phyloP scores from a whole-genome alignment of 2,329 filamentous ascomycete species.

The Emergomyces orientalis region DNA sequence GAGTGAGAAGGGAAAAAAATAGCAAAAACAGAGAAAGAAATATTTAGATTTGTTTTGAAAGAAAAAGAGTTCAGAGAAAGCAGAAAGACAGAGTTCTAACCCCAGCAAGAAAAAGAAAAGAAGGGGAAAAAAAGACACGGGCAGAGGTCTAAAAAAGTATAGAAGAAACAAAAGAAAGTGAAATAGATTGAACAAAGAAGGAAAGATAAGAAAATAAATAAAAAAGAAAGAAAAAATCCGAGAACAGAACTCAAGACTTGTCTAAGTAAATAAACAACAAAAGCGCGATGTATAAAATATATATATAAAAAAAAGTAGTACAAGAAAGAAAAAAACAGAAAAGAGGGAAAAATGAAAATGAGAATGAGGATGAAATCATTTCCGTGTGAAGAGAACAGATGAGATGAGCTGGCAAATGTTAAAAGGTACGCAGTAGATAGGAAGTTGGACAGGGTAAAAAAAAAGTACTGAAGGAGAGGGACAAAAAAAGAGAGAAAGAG shows the following conservation, averaged over 20 bases:
- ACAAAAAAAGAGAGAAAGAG: neutral
- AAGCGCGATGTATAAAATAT: neutral
- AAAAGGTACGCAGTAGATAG: neutral
- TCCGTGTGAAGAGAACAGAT: neutral
- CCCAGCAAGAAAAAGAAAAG: too few relatives aligned
- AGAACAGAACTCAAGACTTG: too few relatives aligned
- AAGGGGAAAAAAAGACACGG: too few relatives aligned
- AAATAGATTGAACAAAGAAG: too few relatives aligned
- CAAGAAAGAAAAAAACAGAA: conserved; percentile 14
- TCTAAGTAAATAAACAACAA: neutral
- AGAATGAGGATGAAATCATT: conserved; percentile 8
- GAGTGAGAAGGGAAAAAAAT: too few relatives aligned
- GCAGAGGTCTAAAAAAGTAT: too few relatives aligned
- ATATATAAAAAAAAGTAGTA: conserved; percentile 10
- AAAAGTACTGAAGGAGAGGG: neutral
- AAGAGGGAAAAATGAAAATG: conserved; percentile 12
- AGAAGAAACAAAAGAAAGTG: too few relatives aligned
- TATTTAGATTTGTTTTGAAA: neutral
- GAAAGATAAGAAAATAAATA: too few relatives aligned
- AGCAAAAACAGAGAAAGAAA: neutral
- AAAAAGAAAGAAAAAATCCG: too few relatives aligned
- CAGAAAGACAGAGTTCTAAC: too few relatives aligned
- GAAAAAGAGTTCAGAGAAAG: neutral
- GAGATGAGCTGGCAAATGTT: neutral
- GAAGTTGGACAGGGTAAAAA: neutral